These are phyloP conservation scores for Lablab purpureus DNA, from an alignment of 306 rosid species.

Conservation along the genomic window DNA sequence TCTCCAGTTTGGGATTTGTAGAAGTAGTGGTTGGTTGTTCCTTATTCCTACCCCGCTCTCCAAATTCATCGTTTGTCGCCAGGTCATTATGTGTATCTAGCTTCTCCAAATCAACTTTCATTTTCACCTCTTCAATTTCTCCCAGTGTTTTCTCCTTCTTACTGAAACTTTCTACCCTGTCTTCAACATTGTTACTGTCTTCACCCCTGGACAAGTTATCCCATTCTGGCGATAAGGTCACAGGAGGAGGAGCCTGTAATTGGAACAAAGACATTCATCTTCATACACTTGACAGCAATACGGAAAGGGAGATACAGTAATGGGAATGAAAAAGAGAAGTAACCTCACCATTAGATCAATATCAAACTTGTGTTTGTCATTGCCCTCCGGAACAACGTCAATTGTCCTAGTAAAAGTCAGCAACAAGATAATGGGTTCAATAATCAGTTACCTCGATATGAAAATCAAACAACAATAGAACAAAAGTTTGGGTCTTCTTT, in stretches of 20 bases:
- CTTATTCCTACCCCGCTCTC: slow-evolving; percentile 25
- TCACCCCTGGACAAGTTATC: slow-evolving; percentile 39
- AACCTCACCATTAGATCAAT: slow-evolving; percentile 70
- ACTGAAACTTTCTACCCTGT: slow-evolving; percentile 37
- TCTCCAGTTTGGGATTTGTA: slow-evolving; percentile 44
- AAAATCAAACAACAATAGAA: background rate
- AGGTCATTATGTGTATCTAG: slow-evolving; percentile 16
- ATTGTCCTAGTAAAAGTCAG: slow-evolving; percentile 40
- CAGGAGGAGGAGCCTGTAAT: slow-evolving; percentile 64
- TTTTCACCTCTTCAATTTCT: slow-evolving; percentile 41
- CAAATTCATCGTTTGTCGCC: background rate
- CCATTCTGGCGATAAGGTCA: slow-evolving; percentile 40
- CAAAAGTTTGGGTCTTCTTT: background rate
- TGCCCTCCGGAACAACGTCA: slow-evolving; percentile 2
- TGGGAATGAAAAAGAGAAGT: background rate
- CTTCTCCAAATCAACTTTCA: slow-evolving; percentile 46
- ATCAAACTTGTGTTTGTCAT: slow-evolving; percentile 47
- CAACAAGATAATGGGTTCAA: background rate
- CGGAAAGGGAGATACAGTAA: slow-evolving; percentile 19
- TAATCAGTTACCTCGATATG: slow-evolving; percentile 22
- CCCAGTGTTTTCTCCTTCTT: slow-evolving; percentile 36
- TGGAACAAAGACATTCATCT: background rate
- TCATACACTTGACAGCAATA: slow-evolving; percentile 40
- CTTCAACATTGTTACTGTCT: slow-evolving; percentile 32
- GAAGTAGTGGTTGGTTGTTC: slow-evolving; percentile 37